Base-by-base conservation (phyloP, 2,329 filamentous ascomycete species). In the Colletotrichum tamarilloi region DNA sequence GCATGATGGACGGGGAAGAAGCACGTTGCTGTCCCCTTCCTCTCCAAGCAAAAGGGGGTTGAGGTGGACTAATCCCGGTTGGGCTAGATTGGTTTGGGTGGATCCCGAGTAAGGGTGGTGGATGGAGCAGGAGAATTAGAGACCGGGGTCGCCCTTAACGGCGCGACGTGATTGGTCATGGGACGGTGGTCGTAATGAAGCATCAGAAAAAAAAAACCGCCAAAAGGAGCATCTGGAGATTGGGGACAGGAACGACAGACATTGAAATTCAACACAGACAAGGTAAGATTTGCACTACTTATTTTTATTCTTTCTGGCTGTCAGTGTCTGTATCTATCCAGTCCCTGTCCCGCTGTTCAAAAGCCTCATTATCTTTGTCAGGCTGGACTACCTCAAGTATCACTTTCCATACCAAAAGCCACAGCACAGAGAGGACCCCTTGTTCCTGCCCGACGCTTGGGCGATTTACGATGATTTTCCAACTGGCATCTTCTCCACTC, bases 141-240 rank as follows among this genome's bases (percentile, higher is more conserved):
- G 60, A 58, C 71, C 60, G 56, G 67, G 71, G 62, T 55, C 24
- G 28, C 35, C 11, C 22, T 26, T 49, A 62, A 28, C 38, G 62
- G 26, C 22, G 28, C 26, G 4, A 12, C 5, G 1, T 55, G 28
- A 73, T 73, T 73, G 71, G 71, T 1, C 57, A 0, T n/a, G 14
- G 7, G 46, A 35, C 42, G 60, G 49, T 60, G 62, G 71, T 71
- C 71, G 56, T 71, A 71, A 73, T 73, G 67, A 73, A 73, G 71
- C 71, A 71, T 49, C 60, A 70, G 67, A 46, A 52, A 59, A 70
- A 73, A 72, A 72, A 69, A 73, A 60, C 56, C 62, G 28, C 59
- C 62, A 71, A 73, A 73, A 73, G 67, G 67, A 73, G 71, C 56
- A 68, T 56, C 67, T 73, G 60, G 71, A 73, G 71, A 73, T 71